Evolutionary conservation across 1,139 yeast genomes (phyloP), one percentile per base, ranked within the genome.

Genomic region (Blastobotrys arbuscula): DNA sequence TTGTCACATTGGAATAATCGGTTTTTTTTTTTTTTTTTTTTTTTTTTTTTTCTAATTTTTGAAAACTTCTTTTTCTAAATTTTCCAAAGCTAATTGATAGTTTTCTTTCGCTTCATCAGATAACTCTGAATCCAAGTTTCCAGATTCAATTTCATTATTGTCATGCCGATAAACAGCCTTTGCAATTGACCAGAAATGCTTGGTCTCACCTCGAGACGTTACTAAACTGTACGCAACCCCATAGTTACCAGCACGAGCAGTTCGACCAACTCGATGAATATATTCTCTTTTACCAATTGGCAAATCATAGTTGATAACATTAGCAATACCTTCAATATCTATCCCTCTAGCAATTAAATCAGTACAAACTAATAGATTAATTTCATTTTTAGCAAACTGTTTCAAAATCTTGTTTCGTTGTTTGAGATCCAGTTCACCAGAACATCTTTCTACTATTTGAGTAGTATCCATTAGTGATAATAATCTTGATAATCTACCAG

Each of bases 301-400:
- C 50, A 89, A 69, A 59, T 94, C 98, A 64, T 92, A 92, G 65
- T 92, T 94, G 48, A 92, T 69, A 13, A 92, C 97, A 53, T 81
- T 79, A 28, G 81, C 75, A 45, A 94, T 80, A 7, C 81, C 74
- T 9, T 76, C 70, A 44, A 94, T 76, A 69, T 92, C 96, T 39
- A 92, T 79, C 70, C 99, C 99, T 68, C 99, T 81, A 16, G 97
- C 87, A 62, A 94, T 86, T 59, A 92, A 76, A 67, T 92, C 99
- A 0, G 98, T 92, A 23, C 95, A 88, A 9, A 89, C 82, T 51
- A 90, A 70, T 8, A 90, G 67, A 48, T 75, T 72, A 44, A 76
- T 68, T 7, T 69, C 64, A 39, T 76, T 78, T 2, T 65, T 63
- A 13, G 78, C 71, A 60, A 90, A 89, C 10, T 74, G 74, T 44